Percentiles rank a stretch among this genome's conserved stretches.
These are phyloP conservation scores for Dalechampia spathulata DNA, from an alignment of 441 rosid genomes.

Conservation along the genomic window DNA sequence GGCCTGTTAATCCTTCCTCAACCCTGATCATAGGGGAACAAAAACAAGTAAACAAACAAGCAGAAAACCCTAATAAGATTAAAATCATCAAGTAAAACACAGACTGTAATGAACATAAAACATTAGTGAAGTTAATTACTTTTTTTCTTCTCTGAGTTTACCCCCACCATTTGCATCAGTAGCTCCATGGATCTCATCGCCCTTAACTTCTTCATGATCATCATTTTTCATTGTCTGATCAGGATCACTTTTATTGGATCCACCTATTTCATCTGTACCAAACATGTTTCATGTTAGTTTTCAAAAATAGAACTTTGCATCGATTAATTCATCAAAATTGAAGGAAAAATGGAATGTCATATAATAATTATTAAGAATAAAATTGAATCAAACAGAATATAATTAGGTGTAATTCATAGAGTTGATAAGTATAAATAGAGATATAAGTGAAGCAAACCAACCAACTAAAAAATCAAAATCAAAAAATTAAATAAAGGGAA, in stretches of 20 bases:
- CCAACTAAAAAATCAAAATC: no score
- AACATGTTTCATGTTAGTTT: no score
- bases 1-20: slow-evolving; percentile 1
- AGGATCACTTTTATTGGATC: neutral
- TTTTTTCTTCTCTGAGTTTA: neutral
- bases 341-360: no score
- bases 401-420: no score
- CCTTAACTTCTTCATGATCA: neutral
- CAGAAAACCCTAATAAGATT: neutral
- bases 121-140: slow-evolving; percentile 6
- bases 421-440: no score
- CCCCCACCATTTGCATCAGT: neutral
- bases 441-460: no score
- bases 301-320: no score
- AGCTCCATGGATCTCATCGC: neutral
- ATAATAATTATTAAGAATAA: no score
- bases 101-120: no score
- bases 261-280: slow-evolving; percentile 6
- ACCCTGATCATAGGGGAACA: slow-evolving; percentile 4
- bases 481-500: no score
- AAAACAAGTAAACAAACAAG: neutral
- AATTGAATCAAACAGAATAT: no score
- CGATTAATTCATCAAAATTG: no score
- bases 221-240: neutral
- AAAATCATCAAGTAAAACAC: neutral